These are phyloP conservation scores for Rhodamnia argentea DNA, from an alignment of 345 rosid species.

Conservation along the genomic window DNA sequence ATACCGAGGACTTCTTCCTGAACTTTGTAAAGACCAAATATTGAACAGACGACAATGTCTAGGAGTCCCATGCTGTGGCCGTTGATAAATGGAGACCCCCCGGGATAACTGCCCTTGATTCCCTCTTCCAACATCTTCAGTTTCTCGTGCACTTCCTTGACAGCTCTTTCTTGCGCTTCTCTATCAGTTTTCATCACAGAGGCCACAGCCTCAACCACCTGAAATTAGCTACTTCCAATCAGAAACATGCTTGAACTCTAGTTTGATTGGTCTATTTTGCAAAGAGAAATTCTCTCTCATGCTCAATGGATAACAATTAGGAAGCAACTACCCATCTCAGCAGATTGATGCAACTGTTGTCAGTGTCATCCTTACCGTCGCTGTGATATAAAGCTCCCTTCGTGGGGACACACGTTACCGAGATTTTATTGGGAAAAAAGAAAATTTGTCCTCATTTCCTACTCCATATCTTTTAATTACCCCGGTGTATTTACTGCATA, in stretches of 20 bases:
- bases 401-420: not conserved
- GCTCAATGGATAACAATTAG: not conserved
- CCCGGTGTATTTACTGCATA: not conserved
- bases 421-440: not conserved
- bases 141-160: conserved; percentile 16
- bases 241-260: not conserved
- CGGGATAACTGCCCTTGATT: conserved; percentile 5
- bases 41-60: conserved; percentile 17
- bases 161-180: conserved; percentile 19
- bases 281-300: not conserved
- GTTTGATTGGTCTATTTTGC: not conserved
- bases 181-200: conserved; percentile 10
- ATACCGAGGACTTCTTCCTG: conserved; percentile 10
- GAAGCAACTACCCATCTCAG: not conserved
- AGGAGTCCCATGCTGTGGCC: conserved; percentile 9
- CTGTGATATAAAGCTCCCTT: not conserved
- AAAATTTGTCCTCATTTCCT: not conserved
- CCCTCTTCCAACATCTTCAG: conserved; percentile 28
- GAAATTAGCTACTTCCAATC: not conserved
- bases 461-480: not conserved
- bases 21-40: conserved; percentile 12
- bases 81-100: not conserved
- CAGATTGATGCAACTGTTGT: not conserved
- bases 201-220: conserved; percentile 12
- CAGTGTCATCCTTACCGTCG: not conserved